Percentiles rank a stretch among this genome's conserved stretches.
phyloP scores from a whole-genome alignment of 1,139 yeast species.

The Yamadazyma triangularis region DNA sequence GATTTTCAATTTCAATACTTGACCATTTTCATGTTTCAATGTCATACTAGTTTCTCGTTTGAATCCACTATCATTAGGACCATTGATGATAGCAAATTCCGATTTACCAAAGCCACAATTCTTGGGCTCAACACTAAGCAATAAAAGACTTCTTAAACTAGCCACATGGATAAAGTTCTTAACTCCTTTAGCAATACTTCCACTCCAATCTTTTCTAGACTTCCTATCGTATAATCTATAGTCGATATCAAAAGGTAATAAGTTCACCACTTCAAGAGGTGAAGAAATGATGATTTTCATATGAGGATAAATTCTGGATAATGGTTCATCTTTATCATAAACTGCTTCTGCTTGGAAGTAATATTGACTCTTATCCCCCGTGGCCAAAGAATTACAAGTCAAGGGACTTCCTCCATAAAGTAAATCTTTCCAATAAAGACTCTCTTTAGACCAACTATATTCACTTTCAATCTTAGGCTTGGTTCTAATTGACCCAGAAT shows the following conservation, averaged over 20 bases:
- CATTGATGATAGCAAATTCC: constrained; percentile 76
- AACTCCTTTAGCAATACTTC: constrained; percentile 57
- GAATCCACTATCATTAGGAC: constrained; percentile 52
- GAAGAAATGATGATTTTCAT: constrained; percentile 77
- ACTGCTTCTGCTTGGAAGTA: constrained; percentile 74
- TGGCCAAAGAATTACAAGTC: constrained; percentile 48
- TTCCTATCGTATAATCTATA: constrained; percentile 78
- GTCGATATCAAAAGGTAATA: constrained; percentile 76
- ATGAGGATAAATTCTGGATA: constrained; percentile 78
- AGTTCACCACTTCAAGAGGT: constrained; percentile 80
- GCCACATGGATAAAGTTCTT: constrained; percentile 77
- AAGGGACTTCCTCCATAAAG: constrained; percentile 51
- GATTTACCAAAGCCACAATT: constrained; percentile 64
- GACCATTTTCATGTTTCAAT: constrained; percentile 59
- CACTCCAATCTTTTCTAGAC: constrained; percentile 67
- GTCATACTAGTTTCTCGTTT: constrained; percentile 50
- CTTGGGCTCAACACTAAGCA: constrained; percentile 68
- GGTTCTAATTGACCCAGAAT: constrained; percentile 51
- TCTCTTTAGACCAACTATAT: constrained; percentile 64
- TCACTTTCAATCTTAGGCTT: constrained; percentile 54
- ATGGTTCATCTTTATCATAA: constrained; percentile 59
- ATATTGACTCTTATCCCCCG: constrained; percentile 42
- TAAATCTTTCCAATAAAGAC: constrained; percentile 63
- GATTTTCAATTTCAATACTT: constrained; percentile 56
- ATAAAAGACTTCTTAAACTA: constrained; percentile 62